A percentile compares a stretch with the other conserved stretches of the same genome.
Evolutionary conservation across 345 rosid species (phyloP).

Genomic region (Aethionema arabicum): DNA sequence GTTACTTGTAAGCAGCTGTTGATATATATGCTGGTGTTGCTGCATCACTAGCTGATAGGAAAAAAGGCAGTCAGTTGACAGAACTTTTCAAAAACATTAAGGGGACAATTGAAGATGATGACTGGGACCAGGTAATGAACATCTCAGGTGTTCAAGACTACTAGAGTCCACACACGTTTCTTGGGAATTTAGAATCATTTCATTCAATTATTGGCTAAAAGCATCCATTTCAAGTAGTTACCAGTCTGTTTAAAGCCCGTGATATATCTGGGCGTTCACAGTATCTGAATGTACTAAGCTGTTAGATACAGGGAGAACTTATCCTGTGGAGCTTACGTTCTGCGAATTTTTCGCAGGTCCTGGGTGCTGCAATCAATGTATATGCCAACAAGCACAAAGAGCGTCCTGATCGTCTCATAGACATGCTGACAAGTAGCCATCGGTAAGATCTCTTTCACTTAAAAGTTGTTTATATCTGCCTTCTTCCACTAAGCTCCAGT

Average conservation of each 20-base stretch:
- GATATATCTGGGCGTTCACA: neutral
- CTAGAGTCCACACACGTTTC: neutral
- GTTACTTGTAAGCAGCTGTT: constrained; percentile 57
- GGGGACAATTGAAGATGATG: constrained; percentile 87
- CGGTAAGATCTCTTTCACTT: constrained; percentile 46
- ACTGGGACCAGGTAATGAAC: constrained; percentile 91
- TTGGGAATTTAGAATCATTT: neutral
- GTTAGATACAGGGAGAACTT: constrained; percentile 7
- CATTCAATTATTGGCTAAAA: neutral
- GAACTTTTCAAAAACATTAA: constrained; percentile 91
- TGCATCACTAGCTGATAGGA: constrained; percentile 90
- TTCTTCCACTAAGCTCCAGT: neutral
- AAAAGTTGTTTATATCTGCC: neutral
- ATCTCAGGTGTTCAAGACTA: constrained; percentile 10
- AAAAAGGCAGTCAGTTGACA: constrained; percentile 85
- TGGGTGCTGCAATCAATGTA: constrained; percentile 94
- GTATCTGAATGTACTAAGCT: neutral
- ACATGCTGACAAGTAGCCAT: constrained; percentile 95
- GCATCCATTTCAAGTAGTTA: neutral
- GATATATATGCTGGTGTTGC: constrained; percentile 98
- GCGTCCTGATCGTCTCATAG: constrained; percentile 95
- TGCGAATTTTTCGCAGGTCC: constrained; percentile 54
- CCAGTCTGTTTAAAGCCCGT: neutral
- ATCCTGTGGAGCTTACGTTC: constrained; percentile 11
- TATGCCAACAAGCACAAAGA: constrained; percentile 97